These are phyloP conservation scores for Apiospora aurea DNA, from an alignment of 2,329 filamentous ascomycete species.

Conservation along the genomic window DNA sequence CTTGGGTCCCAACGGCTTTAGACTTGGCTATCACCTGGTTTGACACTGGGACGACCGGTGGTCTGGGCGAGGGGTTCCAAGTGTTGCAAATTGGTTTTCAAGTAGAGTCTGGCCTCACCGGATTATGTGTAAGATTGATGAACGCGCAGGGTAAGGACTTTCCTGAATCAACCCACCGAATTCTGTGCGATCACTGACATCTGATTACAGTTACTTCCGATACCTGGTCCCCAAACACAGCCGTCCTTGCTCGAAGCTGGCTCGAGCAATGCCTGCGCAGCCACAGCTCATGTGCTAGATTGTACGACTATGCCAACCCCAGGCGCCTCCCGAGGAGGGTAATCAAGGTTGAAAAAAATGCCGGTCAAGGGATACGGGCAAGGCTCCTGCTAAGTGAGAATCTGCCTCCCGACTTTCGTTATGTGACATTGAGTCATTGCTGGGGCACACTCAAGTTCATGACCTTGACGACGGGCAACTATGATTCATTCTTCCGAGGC, in stretches of 20 bases:
- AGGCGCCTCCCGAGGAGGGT: background rate
- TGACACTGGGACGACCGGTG: background rate
- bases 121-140: too few relatives aligned
- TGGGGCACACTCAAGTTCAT: background rate
- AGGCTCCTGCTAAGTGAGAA: background rate
- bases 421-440: background rate
- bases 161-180: too few relatives aligned
- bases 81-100: too few relatives aligned
- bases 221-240: background rate
- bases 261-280: background rate
- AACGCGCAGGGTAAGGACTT: too few relatives aligned
- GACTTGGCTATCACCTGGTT: background rate
- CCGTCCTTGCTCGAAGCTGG: background rate
- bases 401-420: background rate
- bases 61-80: too few relatives aligned
- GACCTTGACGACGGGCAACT: background rate
- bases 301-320: rapidly evolving
- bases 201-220: background rate
- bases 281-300: background rate
- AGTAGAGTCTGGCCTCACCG: too few relatives aligned
- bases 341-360: background rate
- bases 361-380: background rate
- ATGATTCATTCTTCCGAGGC: background rate
- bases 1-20: background rate
- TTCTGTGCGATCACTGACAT: too few relatives aligned